phyloP scores from a whole-genome alignment of 305 asterid genomes.

The Euphrasia arctica region DNA sequence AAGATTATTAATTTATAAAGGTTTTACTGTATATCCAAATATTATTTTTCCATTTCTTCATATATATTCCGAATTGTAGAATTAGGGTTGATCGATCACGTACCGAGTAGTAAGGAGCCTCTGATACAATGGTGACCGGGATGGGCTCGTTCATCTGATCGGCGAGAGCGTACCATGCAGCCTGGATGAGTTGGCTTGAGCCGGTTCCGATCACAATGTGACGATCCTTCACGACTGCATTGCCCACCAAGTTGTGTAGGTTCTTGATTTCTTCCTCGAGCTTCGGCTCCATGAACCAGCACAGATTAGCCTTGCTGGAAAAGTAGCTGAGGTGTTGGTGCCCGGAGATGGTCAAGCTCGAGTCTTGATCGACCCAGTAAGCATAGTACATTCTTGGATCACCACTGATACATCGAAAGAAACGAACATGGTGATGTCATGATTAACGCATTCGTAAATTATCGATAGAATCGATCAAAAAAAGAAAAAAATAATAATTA shows the following conservation, averaged over 20 bases:
- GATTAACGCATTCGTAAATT: too few species aligned
- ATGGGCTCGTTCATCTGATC: conserved; percentile 26
- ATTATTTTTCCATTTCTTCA: too few species aligned
- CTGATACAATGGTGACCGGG: conserved; percentile 51
- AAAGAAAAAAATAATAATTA: too few species aligned
- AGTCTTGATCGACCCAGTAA: conserved; percentile 41
- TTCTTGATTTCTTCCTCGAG: conserved; percentile 48
- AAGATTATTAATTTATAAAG: too few species aligned
- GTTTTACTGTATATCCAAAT: neutral
- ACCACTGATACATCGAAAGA: conserved; percentile 43
- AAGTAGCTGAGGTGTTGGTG: conserved; percentile 58
- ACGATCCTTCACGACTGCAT: conserved; percentile 40
- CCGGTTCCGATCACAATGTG: conserved; percentile 62
- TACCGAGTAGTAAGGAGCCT: conserved; percentile 65
- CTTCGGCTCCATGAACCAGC: conserved; percentile 66
- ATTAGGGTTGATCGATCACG: neutral
- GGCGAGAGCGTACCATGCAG: conserved; percentile 57
- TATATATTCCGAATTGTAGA: neutral
- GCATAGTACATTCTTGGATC: conserved; percentile 56
- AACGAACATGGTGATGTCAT: neutral
- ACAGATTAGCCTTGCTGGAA: conserved; percentile 33
- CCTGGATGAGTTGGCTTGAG: conserved; percentile 68
- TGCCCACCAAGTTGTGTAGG: conserved; percentile 50
- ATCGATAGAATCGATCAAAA: too few species aligned
- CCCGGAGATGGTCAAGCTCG: conserved; percentile 32